These are phyloP conservation scores for Beauveria caledonica DNA, from an alignment of 2,329 filamentous ascomycete genomes.

Conservation along the genomic window DNA sequence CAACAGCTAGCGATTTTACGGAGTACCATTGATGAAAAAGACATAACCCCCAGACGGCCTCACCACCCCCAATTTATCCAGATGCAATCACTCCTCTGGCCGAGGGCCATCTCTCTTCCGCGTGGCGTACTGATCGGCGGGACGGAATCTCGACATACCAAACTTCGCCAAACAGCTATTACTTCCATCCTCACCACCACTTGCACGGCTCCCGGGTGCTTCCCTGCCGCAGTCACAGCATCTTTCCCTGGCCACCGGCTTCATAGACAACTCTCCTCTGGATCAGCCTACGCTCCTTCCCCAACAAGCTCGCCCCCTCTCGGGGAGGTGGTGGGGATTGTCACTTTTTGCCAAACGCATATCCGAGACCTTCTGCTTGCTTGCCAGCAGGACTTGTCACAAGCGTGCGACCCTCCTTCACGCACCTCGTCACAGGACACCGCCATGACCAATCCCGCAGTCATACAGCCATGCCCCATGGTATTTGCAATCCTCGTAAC, in stretches of 20 bases:
- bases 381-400: not conserved
- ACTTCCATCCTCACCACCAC: not conserved
- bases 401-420: slow-evolving; percentile 3
- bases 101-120: not conserved
- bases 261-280: not conserved
- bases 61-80: not conserved
- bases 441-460: not conserved
- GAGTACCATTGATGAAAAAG: not conserved
- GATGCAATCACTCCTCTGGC: not conserved
- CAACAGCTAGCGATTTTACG: not conserved
- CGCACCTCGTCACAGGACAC: not conserved
- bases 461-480: not conserved
- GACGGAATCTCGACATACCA: not conserved
- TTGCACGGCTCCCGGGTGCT: not conserved
- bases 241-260: not conserved
- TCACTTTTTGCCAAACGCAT: not conserved
- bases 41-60: not conserved
- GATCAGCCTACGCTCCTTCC: not conserved
- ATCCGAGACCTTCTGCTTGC: slow-evolving; percentile 2
- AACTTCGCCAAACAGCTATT: not conserved
- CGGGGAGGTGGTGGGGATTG: too few species aligned
- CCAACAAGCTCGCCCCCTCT: not conserved
- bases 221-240: not conserved
- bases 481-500: not conserved
- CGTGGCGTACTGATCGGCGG: not conserved